Base-by-base conservation (phyloP, 2,329 filamentous ascomycete species). In the Colletotrichum sp. region DNA sequence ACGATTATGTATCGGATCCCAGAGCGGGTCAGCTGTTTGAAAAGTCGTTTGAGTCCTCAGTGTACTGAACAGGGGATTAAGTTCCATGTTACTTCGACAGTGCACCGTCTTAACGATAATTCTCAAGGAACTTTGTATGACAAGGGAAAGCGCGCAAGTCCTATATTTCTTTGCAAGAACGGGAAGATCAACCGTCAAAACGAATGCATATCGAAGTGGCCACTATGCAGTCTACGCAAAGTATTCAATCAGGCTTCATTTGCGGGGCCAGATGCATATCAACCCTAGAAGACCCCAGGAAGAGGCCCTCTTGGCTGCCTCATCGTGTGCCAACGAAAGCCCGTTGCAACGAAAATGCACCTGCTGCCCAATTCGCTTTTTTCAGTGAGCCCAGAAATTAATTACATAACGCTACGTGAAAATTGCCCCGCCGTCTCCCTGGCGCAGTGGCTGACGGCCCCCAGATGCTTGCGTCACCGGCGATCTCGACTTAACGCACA, bases 381-480 rank as follows among this genome's bases (percentile, higher is more conserved):
- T 49, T n/a, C 39, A 0, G 3, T 49, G 3, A 49, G 18, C 9
- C 5, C 18, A 49, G 1, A 1, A n/a, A 49, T 3, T 0, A 49
- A 49, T n/a, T 6, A n/a, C 18, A 49, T 2, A 49, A 6, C 18
- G 3, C 39, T 21, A 49, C 39, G 1, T 49, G 5, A 49, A 49
- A 0, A 12, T 12, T 49, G 0, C 1, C 39, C 39, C 39, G 39
- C 39, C 39, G 39, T 49, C 39, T 49, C 1, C 1, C 18, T 49
- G 0, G 39, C 3, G 0, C 5, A 49, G 9, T 49, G 18, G 39
- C 39, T 49, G 39, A n/a, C 0, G 1, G 0, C 39, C 39, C 0
- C 39, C 0, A 7, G 18, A 21, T 49, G 39, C 39, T 49, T 49
- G 18, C 39, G 39, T 49, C 39, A 49, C 39, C 2, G 9, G 39